phyloP scores from a whole-genome alignment of 129 eudicot species.

The Ambrosia trifida region DNA sequence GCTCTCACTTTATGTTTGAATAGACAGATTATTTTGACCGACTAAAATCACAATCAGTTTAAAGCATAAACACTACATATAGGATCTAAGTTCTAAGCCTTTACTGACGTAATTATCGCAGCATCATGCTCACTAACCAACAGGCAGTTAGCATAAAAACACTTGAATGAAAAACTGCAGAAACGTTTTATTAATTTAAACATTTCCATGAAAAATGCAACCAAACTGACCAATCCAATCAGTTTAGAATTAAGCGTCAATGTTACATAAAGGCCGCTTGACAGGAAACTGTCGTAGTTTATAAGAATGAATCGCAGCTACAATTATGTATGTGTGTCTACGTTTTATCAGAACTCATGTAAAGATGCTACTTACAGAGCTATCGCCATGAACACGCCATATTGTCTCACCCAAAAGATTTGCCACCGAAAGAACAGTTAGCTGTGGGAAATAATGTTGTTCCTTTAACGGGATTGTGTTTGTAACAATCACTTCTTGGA shows the following conservation, averaged over 20 bases:
- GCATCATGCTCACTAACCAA: neutral
- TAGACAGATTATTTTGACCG: too few species aligned
- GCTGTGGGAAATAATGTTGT: conserved; percentile 70
- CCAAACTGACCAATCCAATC: neutral
- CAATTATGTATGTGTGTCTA: neutral
- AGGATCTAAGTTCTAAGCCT: neutral
- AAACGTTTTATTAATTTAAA: neutral
- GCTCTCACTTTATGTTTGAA: too few species aligned
- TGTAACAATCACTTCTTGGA: conserved; percentile 79
- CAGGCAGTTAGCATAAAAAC: neutral
- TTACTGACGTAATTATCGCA: neutral
- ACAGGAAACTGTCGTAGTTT: neutral
- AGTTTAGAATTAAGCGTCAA: neutral
- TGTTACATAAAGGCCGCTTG: conserved; percentile 8
- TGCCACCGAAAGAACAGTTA: conserved; percentile 83
- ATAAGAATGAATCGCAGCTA: neutral
- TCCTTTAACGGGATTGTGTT: conserved; percentile 65
- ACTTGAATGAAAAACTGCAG: neutral
- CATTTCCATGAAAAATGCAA: neutral
- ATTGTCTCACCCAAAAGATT: conserved; percentile 86
- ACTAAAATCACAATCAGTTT: too few species aligned
- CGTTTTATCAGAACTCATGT: conserved; percentile 36
- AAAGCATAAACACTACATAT: neutral
- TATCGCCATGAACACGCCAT: conserved; percentile 88
- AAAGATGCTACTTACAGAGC: conserved; percentile 78